Conservation (phyloP, 495 filamentous ascomycete genomes). For the Daldinia caldariorum region DNA sequence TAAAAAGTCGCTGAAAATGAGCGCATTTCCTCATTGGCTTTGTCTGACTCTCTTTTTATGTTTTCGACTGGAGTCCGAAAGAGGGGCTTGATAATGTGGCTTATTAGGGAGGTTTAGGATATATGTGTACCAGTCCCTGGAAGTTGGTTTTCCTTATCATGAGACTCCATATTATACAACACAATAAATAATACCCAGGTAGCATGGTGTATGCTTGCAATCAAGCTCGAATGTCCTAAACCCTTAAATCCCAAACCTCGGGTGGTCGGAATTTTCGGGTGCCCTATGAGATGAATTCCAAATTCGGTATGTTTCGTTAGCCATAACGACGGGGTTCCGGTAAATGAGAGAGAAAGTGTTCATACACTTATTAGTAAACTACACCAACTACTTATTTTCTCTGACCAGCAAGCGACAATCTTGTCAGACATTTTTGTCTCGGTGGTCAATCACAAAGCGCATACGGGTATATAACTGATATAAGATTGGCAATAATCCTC, state of each 20-base stretch:
- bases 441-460: constrained; percentile 15
- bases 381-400: constrained; percentile 11
- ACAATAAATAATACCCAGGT: neutral
- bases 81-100: constrained; percentile 10
- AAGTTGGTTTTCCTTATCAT: neutral
- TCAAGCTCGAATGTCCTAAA: neutral
- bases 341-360: neutral
- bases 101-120: neutral
- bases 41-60: neutral
- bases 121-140: neutral
- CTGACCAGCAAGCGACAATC: constrained; percentile 42
- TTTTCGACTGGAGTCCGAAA: constrained; percentile 12
- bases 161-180: neutral
- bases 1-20: constrained; percentile 24
- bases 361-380: neutral
- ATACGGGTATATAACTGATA: neutral
- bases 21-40: constrained; percentile 29
- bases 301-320: neutral
- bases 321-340: neutral
- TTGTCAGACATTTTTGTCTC: constrained; percentile 35
- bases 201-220: neutral
- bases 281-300: constrained; percentile 13
- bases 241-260: constrained; percentile 17
- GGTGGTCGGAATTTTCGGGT: constrained; percentile 29
- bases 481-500: constrained; percentile 14